phyloP scores from a whole-genome alignment of 768 basidiomycete genomes.

The Podaxis sp. region DNA sequence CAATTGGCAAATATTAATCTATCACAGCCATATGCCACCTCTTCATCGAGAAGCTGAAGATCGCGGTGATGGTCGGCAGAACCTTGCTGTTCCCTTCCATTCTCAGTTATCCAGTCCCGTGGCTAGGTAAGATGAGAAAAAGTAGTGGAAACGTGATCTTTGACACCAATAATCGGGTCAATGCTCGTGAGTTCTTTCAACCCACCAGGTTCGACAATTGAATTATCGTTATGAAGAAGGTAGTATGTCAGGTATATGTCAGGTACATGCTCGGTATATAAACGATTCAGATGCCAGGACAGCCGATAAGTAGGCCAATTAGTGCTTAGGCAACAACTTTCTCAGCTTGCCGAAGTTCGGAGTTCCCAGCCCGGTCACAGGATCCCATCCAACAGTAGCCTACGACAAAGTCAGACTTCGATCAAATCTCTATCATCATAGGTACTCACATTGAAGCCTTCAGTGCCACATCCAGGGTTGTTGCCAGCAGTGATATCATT shows the following conservation, averaged over 20 bases:
- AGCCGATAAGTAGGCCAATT: neutral
- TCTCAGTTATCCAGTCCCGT: neutral
- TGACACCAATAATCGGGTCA: neutral
- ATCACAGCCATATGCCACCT: neutral
- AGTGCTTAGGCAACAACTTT: constrained; percentile 26
- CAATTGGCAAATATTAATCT: neutral
- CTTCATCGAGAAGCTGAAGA: neutral
- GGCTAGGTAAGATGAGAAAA: neutral
- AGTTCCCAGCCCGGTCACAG: constrained; percentile 64
- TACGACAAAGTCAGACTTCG: constrained; percentile 16
- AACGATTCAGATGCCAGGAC: neutral
- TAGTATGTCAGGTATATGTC: neutral
- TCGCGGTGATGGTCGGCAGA: neutral
- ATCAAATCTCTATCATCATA: neutral
- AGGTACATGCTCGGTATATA: neutral
- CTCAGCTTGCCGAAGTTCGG: constrained; percentile 56
- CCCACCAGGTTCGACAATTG: neutral
- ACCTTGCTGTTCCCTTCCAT: neutral
- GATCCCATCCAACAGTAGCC: constrained; percentile 54
- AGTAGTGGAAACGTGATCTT: neutral
- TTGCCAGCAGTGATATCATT: constrained; percentile 62
- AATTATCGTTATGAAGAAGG: neutral
- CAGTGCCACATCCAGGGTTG: constrained; percentile 60
- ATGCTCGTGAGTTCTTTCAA: neutral
- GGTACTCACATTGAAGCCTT: constrained; percentile 60